These are phyloP conservation scores for Monotropa hypopitys DNA, from an alignment of 179 eudicot genomes.

Conservation along the genomic window DNA sequence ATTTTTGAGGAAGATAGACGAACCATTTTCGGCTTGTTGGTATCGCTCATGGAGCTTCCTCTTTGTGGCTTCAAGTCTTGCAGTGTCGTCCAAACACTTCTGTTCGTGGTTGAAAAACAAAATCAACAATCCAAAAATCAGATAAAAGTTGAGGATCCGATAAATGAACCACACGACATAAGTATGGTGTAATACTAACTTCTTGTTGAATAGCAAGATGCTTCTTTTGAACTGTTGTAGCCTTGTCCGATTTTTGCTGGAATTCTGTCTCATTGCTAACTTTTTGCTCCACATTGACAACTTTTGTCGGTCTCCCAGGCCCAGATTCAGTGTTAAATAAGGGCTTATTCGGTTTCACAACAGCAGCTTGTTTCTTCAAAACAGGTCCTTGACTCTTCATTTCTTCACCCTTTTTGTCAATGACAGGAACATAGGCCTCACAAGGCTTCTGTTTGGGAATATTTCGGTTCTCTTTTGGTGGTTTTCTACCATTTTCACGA, in stretches of 20 bases:
- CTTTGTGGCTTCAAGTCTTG: slow-evolving; percentile 63
- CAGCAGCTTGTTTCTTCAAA: slow-evolving; percentile 30
- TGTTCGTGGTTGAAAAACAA: slow-evolving; percentile 21
- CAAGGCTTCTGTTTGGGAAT: slow-evolving; percentile 26
- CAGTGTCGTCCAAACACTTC: slow-evolving; percentile 33
- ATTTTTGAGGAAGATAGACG: slow-evolving; percentile 4
- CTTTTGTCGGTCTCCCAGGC: slow-evolving; percentile 49
- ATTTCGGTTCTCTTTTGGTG: slow-evolving; percentile 25
- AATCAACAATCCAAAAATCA: not conserved
- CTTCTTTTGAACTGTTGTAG: slow-evolving; percentile 29
- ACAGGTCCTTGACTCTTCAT: slow-evolving; percentile 27
- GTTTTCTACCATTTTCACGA: slow-evolving; percentile 37
- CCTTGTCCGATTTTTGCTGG: slow-evolving; percentile 35
- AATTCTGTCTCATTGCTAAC: slow-evolving; percentile 23
- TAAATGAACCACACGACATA: not conserved
- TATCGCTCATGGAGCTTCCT: slow-evolving; percentile 91
- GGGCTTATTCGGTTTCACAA: slow-evolving; percentile 42
- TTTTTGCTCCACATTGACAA: slow-evolving; percentile 22
- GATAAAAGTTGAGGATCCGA: not conserved
- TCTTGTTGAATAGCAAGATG: slow-evolving; percentile 37
- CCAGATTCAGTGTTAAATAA: slow-evolving; percentile 27
- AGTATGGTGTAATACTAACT: slow-evolving; percentile 22
- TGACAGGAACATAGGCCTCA: slow-evolving; percentile 16
- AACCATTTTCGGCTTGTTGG: slow-evolving; percentile 81
- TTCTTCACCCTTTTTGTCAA: slow-evolving; percentile 31